Base-by-base conservation (phyloP, 148 eudicot species). In the Dysphania ambrosioides region DNA sequence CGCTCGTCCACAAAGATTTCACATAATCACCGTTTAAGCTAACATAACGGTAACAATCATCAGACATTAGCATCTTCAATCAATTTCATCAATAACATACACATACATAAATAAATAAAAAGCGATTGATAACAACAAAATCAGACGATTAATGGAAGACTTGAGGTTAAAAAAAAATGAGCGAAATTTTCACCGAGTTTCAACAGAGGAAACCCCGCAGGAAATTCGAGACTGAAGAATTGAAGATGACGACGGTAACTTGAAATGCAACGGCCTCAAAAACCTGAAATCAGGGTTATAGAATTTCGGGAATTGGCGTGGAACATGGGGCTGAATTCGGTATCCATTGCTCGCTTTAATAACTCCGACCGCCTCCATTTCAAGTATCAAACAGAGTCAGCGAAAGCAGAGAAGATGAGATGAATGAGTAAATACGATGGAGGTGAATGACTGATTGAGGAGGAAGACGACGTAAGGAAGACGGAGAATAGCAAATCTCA, bases 291-390 rank as follows among this genome's bases (percentile, higher is more conserved):
- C 42, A 42, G 55, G 71, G 53, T 41, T 67, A 6, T 23, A 24
- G 3, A 70, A 35, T n/a, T 72, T 76, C 27, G 75, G 19, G 53
- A 58, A 68, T 61, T 55, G 70, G 19, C 67, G 75, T 58, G 4
- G 77, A 5, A 38, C 75, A n/a, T 21, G 74, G 31, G 56, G 81
- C 6, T 67, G 53, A 26, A 67, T 53, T 34, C 38, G 64, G 24
- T 24, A 51, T 34, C 63, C 32, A 57, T 40, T 41, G 31, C 51
- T 47, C n/a, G 26, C 72, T 65, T 71, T 71, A n/a, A 75, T 41
- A 21, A 71, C 80, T 65, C 82, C 85, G 18, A 86, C 70, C 44
- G 79, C 66, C 70, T 86, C 85, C 89, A 86, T 86, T 75, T 29
- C 11, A 51, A 21, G 12, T 0, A 16, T 5, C 8, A 19, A 4